A percentile compares a stretch with the other conserved stretches of the same genome.
These are phyloP conservation scores for Pseudogymnoascus sp. DNA, from an alignment of 2,329 filamentous ascomycete species.

Conservation along the genomic window DNA sequence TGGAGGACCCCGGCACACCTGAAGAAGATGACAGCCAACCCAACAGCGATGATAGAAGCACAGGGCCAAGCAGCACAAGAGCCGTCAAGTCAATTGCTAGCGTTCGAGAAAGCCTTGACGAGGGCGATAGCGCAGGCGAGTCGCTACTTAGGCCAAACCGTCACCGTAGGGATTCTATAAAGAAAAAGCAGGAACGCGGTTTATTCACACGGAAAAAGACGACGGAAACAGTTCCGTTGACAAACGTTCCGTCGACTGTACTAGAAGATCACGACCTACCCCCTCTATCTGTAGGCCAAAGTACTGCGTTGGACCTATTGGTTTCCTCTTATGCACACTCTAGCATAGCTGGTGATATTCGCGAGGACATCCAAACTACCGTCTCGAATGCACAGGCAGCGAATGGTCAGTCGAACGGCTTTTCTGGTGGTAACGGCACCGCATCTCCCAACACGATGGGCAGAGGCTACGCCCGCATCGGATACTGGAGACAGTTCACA, in stretches of 20 bases:
- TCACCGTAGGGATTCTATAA: slow-evolving; percentile 72
- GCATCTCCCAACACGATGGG: slow-evolving; percentile 48
- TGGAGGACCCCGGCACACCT: slow-evolving; percentile 49
- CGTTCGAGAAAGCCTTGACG: slow-evolving; percentile 63
- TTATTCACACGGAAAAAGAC: slow-evolving; percentile 78
- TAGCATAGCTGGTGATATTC: slow-evolving; percentile 64
- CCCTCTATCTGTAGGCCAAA: slow-evolving; percentile 47
- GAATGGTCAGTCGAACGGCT: slow-evolving; percentile 55
- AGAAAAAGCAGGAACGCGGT: slow-evolving; percentile 78
- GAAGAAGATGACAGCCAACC: slow-evolving; percentile 47
- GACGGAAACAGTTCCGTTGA: slow-evolving; percentile 48
- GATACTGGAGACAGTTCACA: slow-evolving; percentile 71
- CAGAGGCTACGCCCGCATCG: slow-evolving; percentile 73
- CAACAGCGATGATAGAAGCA: slow-evolving; percentile 56
- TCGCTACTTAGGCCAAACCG: slow-evolving; percentile 56
- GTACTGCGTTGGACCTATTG: slow-evolving; percentile 75
- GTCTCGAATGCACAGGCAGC: slow-evolving; percentile 55
- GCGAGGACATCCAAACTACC: slow-evolving; percentile 69
- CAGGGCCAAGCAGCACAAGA: slow-evolving; percentile 76
- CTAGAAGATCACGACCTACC: slow-evolving; percentile 63
- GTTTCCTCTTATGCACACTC: slow-evolving; percentile 70
- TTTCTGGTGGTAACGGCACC: slow-evolving; percentile 42
- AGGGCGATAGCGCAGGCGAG: slow-evolving; percentile 52
- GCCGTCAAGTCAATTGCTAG: slow-evolving; percentile 89
- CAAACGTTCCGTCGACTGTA: slow-evolving; percentile 46